Conservation (phyloP, 257 asterid species). For the Solanum ossicruentum region DNA sequence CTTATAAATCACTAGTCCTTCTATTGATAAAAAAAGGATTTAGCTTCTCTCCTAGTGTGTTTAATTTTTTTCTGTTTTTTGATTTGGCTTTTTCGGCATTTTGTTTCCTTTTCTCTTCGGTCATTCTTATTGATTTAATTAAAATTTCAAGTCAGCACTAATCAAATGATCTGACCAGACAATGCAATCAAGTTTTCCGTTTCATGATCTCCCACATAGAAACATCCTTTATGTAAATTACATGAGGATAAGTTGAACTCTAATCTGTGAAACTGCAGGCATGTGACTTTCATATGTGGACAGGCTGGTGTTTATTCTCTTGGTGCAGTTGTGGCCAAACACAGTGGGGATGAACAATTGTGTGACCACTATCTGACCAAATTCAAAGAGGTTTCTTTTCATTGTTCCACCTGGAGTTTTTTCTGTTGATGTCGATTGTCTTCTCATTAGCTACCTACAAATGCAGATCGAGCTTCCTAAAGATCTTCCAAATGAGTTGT, state of each 20-base stretch:
- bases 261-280: constrained; percentile 27
- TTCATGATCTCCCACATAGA: not conserved
- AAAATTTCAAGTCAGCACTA: not conserved
- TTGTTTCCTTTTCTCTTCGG: not conserved
- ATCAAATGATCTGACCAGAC: not conserved
- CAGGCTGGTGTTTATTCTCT: constrained; percentile 68
- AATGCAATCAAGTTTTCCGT: not conserved
- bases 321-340: constrained; percentile 72
- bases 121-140: not conserved
- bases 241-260: not conserved
- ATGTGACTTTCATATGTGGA: constrained; percentile 65
- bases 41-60: not conserved
- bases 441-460: not conserved
- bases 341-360: constrained; percentile 33
- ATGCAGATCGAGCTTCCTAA: constrained; percentile 49
- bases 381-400: constrained; percentile 38
- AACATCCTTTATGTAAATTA: not conserved
- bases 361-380: constrained; percentile 32
- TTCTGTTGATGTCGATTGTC: not conserved
- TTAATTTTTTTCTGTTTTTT: not conserved
- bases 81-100: not conserved
- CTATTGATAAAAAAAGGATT: not conserved
- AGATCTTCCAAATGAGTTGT: constrained; percentile 52
- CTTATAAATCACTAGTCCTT: not conserved
- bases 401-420: not conserved